Evolutionary conservation across 2,329 filamentous ascomycete genomes (phyloP), one percentile per base, ranked within the genome.

Genomic region (Paraphaeosphaeria sporulosa): DNA sequence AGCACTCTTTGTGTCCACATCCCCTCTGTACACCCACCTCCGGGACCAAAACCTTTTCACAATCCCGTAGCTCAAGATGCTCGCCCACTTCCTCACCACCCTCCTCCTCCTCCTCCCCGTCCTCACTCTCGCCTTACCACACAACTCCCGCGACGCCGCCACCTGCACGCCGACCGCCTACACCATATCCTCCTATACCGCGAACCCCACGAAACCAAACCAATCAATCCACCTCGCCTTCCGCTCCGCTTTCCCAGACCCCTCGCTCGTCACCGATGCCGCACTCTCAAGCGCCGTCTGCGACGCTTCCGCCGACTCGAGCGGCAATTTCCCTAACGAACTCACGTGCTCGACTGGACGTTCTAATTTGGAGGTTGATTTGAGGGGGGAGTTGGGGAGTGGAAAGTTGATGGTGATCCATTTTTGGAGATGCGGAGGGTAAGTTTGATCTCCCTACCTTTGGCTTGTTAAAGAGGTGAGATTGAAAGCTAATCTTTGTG

Each of bases 361-460:
- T 9, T 61, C 49, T 43, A 64, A 60, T 36, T 43, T 76, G 38
- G 55, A 67, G 0, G 71, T 73, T 32, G 68, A 71, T 52, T 61
- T 74, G 3, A 27, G 49, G 21, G 21, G 19, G 4, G 60, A 57
- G 46, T 64, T 44, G 3, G 58, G 63, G 10, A 47, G 62, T 42
- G 66, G 64, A 6, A 62, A 65, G 46, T 74, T 70, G 53, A 68
- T 70, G 44, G 62, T 76, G 38, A 65, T 64, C 1, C 73, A 76
- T 59, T 61, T 60, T 7, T 76, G 72, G 72, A 50, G 43, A 21
- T 76, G 73, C 55, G 59, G 69, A 34, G 66, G 65, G 73, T 76
- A 58, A 57, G 71, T 69, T 23, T 17, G 30, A 32, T 32, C 4
- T 32, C 30, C 10, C 30, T 9, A 12, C 7, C 13, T 13, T 30